Conservation (phyloP, 2,329 filamentous ascomycete species). For the Colletotrichum coccodes region DNA sequence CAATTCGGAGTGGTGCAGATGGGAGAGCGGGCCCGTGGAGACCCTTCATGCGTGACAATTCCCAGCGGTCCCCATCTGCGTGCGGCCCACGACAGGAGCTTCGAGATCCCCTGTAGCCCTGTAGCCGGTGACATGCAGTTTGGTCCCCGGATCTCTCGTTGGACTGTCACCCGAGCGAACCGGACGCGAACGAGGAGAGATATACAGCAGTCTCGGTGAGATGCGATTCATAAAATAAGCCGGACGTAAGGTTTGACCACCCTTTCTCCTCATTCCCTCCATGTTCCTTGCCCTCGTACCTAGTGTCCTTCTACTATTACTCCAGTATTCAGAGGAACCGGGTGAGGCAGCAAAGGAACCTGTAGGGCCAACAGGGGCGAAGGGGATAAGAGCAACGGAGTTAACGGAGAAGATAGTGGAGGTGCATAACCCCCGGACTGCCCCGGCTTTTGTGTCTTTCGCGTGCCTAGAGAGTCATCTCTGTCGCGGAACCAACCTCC, state of each 20-base stretch:
- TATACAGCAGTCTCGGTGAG: not conserved
- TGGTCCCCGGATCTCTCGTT: not conserved
- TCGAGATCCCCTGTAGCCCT: not conserved
- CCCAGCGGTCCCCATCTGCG: not conserved
- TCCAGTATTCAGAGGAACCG: too few relatives aligned
- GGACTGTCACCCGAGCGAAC: not conserved
- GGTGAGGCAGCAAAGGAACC: too few relatives aligned
- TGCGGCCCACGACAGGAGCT: conserved; percentile 4
- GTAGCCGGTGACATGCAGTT: not conserved
- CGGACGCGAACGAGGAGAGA: not conserved
- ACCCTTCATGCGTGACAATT: conserved; percentile 6
- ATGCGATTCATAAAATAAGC: too few relatives aligned
- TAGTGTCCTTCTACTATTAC: too few relatives aligned
- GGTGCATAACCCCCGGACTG: too few relatives aligned
- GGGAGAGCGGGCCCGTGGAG: not conserved
- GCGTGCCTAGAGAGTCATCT: not conserved
- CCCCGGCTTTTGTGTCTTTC: too few relatives aligned
- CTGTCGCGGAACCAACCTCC: not conserved
- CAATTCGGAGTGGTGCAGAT: not conserved
- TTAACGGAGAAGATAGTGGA: too few relatives aligned
- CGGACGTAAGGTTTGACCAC: too few relatives aligned
- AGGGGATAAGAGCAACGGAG: too few relatives aligned
- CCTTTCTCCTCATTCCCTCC: too few relatives aligned
- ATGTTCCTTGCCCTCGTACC: too few relatives aligned
- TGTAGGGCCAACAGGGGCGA: too few relatives aligned